Conservation (phyloP, 352 stramenopile genomes). For the Globisporangium paddicum region DNA sequence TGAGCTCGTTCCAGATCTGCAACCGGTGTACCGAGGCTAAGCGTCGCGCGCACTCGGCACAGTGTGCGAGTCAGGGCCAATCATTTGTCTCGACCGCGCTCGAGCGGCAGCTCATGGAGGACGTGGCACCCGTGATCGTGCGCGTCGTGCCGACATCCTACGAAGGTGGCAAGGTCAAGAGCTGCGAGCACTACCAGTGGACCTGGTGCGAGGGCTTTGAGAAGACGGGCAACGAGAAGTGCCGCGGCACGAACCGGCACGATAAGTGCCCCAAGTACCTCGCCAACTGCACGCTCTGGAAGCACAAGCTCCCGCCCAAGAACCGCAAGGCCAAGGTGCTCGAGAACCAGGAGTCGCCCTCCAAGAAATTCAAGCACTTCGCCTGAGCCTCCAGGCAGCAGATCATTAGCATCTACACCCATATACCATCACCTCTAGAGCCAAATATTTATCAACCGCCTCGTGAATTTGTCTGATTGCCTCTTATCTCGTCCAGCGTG, state of each 20-base stretch:
- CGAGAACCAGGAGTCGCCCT: constrained; percentile 76
- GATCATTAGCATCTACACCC: not conserved
- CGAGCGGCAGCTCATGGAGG: constrained; percentile 68
- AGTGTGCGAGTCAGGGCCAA: constrained; percentile 50
- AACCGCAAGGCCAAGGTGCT: constrained; percentile 70
- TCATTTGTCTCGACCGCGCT: constrained; percentile 41
- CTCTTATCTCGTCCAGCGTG: not conserved
- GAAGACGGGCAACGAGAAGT: constrained; percentile 84
- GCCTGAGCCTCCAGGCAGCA: too few relatives aligned
- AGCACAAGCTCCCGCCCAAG: constrained; percentile 83
- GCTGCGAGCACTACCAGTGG: constrained; percentile 84
- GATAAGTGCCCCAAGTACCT: constrained; percentile 86
- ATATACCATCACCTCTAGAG: not conserved
- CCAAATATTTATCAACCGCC: constrained; percentile 2
- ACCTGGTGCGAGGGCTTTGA: constrained; percentile 84
- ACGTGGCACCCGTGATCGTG: constrained; percentile 72
- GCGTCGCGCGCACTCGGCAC: constrained; percentile 49
- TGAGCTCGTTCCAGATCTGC: constrained; percentile 85
- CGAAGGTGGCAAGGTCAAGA: constrained; percentile 79
- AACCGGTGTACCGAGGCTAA: constrained; percentile 82
- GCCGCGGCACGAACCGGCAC: constrained; percentile 76
- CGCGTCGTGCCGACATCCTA: constrained; percentile 62
- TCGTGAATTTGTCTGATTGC: not conserved
- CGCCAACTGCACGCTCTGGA: constrained; percentile 84
- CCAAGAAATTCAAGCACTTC: constrained; percentile 83